Base-by-base conservation (phyloP, 2,329 filamentous ascomycete species). In the Fusarium temperatum region DNA sequence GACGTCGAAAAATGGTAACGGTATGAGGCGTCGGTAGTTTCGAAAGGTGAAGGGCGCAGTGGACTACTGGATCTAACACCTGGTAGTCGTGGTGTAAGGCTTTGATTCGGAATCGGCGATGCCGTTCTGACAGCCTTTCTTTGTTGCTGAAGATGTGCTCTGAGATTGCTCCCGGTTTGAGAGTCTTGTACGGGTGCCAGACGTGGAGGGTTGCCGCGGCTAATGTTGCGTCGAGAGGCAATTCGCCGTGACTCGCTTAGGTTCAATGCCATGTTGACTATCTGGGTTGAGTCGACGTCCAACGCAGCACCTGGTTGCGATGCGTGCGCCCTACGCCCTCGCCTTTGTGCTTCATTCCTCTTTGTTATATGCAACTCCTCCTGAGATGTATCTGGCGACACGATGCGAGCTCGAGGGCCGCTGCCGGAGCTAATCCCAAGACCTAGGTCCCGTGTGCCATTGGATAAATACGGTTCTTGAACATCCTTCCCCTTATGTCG, bases 181-280 rank as follows among this genome's bases (percentile, higher is more conserved):
- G 82, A 86, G 80, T 89, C 83, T 8, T 89, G 86, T 7, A 89
- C 78, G 8, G 89, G 88, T 9, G 85, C 84, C 61, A 88, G 84
- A 45, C 83, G 85, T 53, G 85, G 89, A 36, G 83, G 89, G 41
- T 84, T 84, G 63, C 81, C 88, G 79, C 80, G 89, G 63, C 78
- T 89, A 75, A 82, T 87, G 81, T 80, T 90, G 82, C 85, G 88
- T 82, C 85, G 89, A 81, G 84, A 90, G 70, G 86, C 93, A 83
- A 87, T 87, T 79, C 90, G 90, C 73, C 91, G 90, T 78, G 92
- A 94, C 82, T 98, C 94, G 84, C 93, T 97, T 56, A 98, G 83
- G 73, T 92, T 96, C 76, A 98, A 84, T 4, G 96, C 96, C 89
- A 98, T 93, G 78, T 95, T 95, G 47, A 98, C 94, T 73, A 98